A percentile compares a stretch with the other conserved stretches of the same genome.
These are phyloP conservation scores for Phytophthora boehmeriae DNA, from an alignment of 352 stramenopile genomes.

Conservation along the genomic window DNA sequence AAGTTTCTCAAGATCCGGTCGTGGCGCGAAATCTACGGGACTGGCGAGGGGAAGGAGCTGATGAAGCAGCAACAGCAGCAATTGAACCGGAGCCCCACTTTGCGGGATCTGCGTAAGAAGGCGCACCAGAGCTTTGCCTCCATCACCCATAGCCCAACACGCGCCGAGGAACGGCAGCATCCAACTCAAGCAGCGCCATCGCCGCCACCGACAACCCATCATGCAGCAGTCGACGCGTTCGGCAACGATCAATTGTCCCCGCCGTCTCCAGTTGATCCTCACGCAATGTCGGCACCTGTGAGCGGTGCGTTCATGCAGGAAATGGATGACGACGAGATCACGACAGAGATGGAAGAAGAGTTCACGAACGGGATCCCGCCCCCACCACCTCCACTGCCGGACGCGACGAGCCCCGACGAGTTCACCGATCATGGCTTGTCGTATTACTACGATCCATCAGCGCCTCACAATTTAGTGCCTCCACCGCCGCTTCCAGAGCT, in stretches of 20 bases:
- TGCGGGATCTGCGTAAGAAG: conserved; percentile 28
- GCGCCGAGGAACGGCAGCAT: conserved; percentile 4
- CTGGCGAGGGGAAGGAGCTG: conserved; percentile 62
- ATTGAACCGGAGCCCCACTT: conserved; percentile 22
- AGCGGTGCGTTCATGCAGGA: conserved; percentile 70
- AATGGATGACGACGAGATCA: conserved; percentile 58
- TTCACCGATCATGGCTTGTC: conserved; percentile 62
- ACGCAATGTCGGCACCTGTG: conserved; percentile 17
- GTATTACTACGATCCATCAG: conserved; percentile 56
- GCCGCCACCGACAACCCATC: conserved; percentile 3
- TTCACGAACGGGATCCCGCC: conserved; percentile 19
- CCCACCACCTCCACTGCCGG: conserved; percentile 17
- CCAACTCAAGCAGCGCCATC: neutral
- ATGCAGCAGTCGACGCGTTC: conserved; percentile 2
- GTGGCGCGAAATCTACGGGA: conserved; percentile 70
- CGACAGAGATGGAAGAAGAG: conserved; percentile 28
- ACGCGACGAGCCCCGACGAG: conserved; percentile 22
- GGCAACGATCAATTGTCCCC: conserved; percentile 15
- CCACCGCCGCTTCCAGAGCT: conserved; percentile 34
- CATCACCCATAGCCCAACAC: conserved; percentile 16
- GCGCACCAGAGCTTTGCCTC: conserved; percentile 29
- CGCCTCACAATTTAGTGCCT: conserved; percentile 17
- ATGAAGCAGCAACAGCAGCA: conserved; percentile 29
- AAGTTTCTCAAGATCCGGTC: conserved; percentile 67
- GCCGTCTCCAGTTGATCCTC: conserved; percentile 5